Conservation (phyloP, 495 filamentous ascomycete species). For the Lasiosphaeria miniovina region DNA sequence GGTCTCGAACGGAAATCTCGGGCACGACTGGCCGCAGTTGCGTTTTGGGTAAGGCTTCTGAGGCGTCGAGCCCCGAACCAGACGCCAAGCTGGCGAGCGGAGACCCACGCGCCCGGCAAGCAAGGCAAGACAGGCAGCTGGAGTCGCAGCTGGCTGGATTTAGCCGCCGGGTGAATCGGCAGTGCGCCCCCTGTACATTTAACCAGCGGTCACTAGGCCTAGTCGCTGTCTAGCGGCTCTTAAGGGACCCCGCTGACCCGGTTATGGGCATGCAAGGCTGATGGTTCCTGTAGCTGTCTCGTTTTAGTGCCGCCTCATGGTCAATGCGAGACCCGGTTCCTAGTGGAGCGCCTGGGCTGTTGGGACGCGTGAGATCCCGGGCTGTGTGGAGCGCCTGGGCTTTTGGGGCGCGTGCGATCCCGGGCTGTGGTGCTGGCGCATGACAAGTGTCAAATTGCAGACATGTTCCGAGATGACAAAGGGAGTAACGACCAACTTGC, state of each 20-base stretch:
- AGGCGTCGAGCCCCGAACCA: background rate
- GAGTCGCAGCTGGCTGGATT: slow-evolving; percentile 13
- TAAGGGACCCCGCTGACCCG: slow-evolving; percentile 3
- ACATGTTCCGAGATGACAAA: background rate
- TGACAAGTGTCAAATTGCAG: background rate
- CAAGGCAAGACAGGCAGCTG: background rate
- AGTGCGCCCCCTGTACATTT: slow-evolving; percentile 11
- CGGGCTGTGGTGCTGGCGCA: background rate
- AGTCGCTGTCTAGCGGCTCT: background rate
- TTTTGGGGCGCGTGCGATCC: background rate
- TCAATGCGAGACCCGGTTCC: slow-evolving; percentile 20
- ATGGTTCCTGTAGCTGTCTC: slow-evolving; percentile 17
- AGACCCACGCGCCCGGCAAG: background rate
- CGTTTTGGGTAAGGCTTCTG: background rate
- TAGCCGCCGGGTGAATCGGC: slow-evolving; percentile 26
- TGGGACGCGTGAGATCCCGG: slow-evolving; percentile 11
- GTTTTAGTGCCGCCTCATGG: background rate
- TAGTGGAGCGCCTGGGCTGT: background rate
- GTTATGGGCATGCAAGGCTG: slow-evolving; percentile 10
- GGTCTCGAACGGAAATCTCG: background rate
- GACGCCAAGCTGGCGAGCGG: background rate
- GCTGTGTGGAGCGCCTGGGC: slow-evolving; percentile 4
- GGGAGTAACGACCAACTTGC: too few relatives aligned
- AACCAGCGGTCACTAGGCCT: slow-evolving; percentile 1
- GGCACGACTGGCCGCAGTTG: background rate